Evolutionary conservation across 495 filamentous ascomycete species (phyloP).

Genomic region (Apodospora peruviana): DNA sequence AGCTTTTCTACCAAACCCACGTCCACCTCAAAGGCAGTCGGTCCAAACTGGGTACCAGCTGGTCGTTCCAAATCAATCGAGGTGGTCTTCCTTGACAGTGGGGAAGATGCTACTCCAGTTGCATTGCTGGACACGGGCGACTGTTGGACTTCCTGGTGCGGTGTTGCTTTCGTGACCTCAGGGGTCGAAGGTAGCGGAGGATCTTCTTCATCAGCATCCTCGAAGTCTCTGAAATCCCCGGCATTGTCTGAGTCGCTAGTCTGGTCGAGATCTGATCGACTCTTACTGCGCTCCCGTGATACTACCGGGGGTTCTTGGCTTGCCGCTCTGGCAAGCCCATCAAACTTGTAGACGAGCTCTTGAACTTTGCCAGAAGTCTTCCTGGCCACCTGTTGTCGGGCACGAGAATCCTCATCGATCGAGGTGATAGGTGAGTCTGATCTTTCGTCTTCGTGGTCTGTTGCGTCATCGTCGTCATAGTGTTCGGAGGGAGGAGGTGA

Average conservation of each 20-base stretch:
- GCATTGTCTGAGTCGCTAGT: constrained; percentile 21
- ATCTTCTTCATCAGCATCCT: constrained; percentile 36
- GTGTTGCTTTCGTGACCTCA: neutral
- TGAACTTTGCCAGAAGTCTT: constrained; percentile 38
- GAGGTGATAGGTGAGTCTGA: constrained; percentile 50
- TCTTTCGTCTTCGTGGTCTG: constrained; percentile 28
- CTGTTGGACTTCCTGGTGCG: neutral
- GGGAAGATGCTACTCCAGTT: neutral
- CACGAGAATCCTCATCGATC: constrained; percentile 44
- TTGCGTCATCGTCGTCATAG: constrained; percentile 38
- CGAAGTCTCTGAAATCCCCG: constrained; percentile 50
- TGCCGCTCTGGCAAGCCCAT: constrained; percentile 33
- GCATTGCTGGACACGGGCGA: neutral
- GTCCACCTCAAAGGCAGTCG: constrained; percentile 34
- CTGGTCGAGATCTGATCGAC: constrained; percentile 2
- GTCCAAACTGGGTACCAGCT: constrained; percentile 23
- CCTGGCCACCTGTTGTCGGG: constrained; percentile 19
- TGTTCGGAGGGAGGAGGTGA: constrained; percentile 36
- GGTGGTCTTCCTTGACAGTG: neutral
- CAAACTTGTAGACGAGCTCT: constrained; percentile 42
- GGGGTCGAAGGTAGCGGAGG: neutral
- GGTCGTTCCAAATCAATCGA: neutral
- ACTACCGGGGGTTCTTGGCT: constrained; percentile 24
- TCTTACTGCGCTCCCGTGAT: constrained; percentile 12
- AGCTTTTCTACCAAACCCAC: constrained; percentile 38